These are phyloP conservation scores for Byssothecium circinans DNA, from an alignment of 2,329 filamentous ascomycete species.

Conservation along the genomic window DNA sequence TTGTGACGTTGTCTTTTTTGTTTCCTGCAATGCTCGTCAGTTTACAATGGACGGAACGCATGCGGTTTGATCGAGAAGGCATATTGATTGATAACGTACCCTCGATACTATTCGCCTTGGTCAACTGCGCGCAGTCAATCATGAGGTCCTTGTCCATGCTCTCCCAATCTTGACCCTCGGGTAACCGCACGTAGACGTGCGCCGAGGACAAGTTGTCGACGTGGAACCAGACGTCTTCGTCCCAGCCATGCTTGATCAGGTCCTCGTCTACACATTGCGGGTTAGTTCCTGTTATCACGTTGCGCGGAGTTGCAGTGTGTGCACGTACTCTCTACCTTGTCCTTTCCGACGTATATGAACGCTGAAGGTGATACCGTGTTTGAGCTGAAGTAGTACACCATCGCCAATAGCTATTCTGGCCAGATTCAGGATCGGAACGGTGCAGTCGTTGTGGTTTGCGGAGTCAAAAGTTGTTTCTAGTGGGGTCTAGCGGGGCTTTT, in stretches of 20 bases:
- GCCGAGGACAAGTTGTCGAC: constrained; percentile 96
- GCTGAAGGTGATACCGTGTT: constrained; percentile 79
- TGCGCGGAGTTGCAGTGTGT: too few species aligned
- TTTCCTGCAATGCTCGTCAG: constrained; percentile 65
- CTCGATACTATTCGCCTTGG: constrained; percentile 98
- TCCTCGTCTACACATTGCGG: constrained; percentile 75
- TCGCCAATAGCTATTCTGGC: too few species aligned
- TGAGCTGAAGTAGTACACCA: constrained; percentile 97
- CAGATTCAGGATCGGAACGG: too few species aligned
- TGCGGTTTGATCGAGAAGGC: too few species aligned
- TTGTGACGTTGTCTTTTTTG: constrained; percentile 95
- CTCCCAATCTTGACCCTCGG: constrained; percentile 81
- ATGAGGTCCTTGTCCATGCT: constrained; percentile 73
- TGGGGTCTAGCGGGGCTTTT: too few species aligned
- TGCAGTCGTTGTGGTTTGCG: too few species aligned
- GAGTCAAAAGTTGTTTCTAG: too few species aligned
- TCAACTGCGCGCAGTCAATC: constrained; percentile 90
- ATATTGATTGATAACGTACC: constrained; percentile 57
- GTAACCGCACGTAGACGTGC: constrained; percentile 90
- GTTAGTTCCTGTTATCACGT: not conserved
- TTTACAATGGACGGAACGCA: not conserved
- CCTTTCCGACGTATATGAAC: constrained; percentile 94
- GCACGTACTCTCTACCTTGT: constrained; percentile 97
- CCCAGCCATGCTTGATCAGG: constrained; percentile 89
- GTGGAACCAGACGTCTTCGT: constrained; percentile 98